Percentiles rank a stretch among this genome's conserved stretches.
These are phyloP conservation scores for Aquilaria yunnanensis DNA, from an alignment of 345 rosid species.

Conservation along the genomic window DNA sequence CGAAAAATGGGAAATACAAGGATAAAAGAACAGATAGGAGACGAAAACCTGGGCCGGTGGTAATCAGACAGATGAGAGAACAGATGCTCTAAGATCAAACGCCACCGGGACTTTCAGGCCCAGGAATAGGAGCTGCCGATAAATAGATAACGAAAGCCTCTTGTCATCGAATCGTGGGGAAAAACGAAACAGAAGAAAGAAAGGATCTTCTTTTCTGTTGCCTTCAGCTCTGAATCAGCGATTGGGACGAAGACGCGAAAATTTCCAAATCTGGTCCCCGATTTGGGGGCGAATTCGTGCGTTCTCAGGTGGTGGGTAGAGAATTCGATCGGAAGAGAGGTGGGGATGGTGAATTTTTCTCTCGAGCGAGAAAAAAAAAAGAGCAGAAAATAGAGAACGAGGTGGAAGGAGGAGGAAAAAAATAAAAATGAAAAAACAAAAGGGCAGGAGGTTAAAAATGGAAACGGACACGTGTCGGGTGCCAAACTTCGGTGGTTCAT, in stretches of 20 bases:
- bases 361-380: constrained; percentile 22
- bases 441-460: not conserved
- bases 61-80: too few relatives aligned
- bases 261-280: too few relatives aligned
- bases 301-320: constrained; percentile 4
- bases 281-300: too few relatives aligned
- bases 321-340: constrained; percentile 21
- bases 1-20: constrained; percentile 14
- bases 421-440: constrained; percentile 11
- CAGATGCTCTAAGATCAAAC: too few relatives aligned
- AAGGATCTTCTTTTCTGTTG: too few relatives aligned
- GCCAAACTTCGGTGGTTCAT: not conserved
- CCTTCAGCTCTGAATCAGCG: too few relatives aligned
- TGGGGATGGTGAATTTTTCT: constrained; percentile 19
- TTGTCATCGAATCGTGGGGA: too few relatives aligned
- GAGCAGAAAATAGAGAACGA: not conserved
- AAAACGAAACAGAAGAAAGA: too few relatives aligned
- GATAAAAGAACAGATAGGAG: not conserved
- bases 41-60: not conserved
- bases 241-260: too few relatives aligned
- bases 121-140: too few relatives aligned
- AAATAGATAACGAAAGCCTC: too few relatives aligned
- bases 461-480: constrained; percentile 33
- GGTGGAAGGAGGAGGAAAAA: constrained; percentile 9
- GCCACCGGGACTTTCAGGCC: too few relatives aligned